Base-by-base conservation (phyloP, 2,329 filamentous ascomycete species). In the Calycina herbarum region DNA sequence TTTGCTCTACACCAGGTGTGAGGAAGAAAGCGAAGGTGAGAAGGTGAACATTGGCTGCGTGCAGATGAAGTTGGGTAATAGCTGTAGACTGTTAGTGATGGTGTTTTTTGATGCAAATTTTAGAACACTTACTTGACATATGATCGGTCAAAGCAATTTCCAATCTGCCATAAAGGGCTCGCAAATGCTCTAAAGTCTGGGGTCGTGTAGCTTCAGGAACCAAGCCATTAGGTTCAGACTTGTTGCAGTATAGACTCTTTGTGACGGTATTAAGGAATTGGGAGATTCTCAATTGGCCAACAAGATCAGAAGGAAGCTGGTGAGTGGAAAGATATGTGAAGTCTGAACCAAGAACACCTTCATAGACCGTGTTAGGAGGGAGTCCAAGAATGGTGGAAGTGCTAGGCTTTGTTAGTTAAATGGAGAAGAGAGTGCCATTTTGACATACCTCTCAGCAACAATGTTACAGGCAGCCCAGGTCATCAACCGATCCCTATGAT, bases 381-480 rank as follows among this genome's bases (percentile, higher is more conserved):
- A 89, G 86, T 11, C 88, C 88, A 73, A 89, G 86, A n/a, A 86
- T 86, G n/a, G 86, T 89, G 17, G 86, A 86, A 65, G 89, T 86
- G 61, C 84, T 86, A 51, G 4, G 8, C 7, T 6, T 33, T 15
- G 29, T 64, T 40, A 33, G 15, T 31, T 56, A 58, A n/a, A 61
- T 45, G 13, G 0, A 62, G 10, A 33, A 61, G 8, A 64, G 15
- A 35, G 61, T 72, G 29, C 33, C 35, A 17, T 38, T 11, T 24
- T 27, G n/a, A 20, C 79, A 69, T 79, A 86, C 84, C 85, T 85
- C 71, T 90, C 87, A 20, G 87, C 86, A 60, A 89, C 86, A 68
- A 89, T 85, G 72, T 90, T 90, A 76, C 87, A 89, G 31, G 87
- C 82, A 1, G 86, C 86, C 88, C 88, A 90, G 1, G 88, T 90